These are phyloP conservation scores for Paracoccidioides brasiliensis DNA, from an alignment of 2,329 filamentous ascomycete genomes.

Conservation along the genomic window DNA sequence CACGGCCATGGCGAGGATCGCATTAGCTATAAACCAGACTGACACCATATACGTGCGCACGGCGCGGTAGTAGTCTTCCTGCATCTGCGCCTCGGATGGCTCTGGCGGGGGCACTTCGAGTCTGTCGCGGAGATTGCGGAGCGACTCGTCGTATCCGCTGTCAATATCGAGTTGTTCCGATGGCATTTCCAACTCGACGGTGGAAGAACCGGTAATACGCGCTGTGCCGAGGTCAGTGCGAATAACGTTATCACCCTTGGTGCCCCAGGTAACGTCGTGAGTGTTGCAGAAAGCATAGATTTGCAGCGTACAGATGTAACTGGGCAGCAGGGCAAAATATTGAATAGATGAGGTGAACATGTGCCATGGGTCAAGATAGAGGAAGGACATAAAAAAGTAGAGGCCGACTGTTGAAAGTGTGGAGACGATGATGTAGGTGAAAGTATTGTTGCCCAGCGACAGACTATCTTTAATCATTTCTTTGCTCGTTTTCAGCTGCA, in stretches of 20 bases:
- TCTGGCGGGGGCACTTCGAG: slow-evolving; percentile 59
- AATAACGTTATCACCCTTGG: slow-evolving; percentile 93
- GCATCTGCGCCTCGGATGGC: slow-evolving; percentile 63
- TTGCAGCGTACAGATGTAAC: slow-evolving; percentile 92
- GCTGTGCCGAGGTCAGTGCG: slow-evolving; percentile 86
- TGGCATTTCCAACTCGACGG: slow-evolving; percentile 94
- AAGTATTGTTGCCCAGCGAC: slow-evolving; percentile 68
- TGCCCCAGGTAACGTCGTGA: slow-evolving; percentile 97
- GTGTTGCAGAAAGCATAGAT: slow-evolving; percentile 99
- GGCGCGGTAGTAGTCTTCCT: slow-evolving; percentile 97
- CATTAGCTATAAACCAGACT: slow-evolving; percentile 85
- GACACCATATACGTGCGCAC: slow-evolving; percentile 98
- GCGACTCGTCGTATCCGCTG: slow-evolving; percentile 89
- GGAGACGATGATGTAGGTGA: slow-evolving; percentile 88
- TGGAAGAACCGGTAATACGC: slow-evolving; percentile 58
- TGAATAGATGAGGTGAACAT: slow-evolving; percentile 87
- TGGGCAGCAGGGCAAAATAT: slow-evolving; percentile 85
- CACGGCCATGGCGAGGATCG: slow-evolving; percentile 83
- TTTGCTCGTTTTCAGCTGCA: slow-evolving; percentile 51
- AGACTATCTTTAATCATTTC: slow-evolving; percentile 35
- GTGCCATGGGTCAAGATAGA: slow-evolving; percentile 98
- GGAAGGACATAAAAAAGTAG: slow-evolving; percentile 90
- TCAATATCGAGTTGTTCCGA: slow-evolving; percentile 97
- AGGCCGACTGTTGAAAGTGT: slow-evolving; percentile 80
- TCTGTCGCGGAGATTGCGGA: slow-evolving; percentile 87